Conservation (phyloP, 257 asterid species). For the Eucommia ulmoides region DNA sequence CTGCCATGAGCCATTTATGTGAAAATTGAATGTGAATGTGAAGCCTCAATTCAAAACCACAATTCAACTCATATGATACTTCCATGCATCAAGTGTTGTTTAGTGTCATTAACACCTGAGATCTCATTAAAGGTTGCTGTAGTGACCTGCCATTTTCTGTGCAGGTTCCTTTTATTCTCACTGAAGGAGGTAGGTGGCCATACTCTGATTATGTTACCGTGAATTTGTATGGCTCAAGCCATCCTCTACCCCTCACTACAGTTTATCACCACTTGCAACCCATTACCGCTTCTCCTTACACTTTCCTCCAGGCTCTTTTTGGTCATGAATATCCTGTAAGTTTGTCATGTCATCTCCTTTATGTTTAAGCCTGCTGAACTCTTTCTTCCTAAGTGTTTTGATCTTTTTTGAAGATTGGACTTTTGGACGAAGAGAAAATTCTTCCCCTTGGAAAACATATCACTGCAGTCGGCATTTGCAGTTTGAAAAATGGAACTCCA, state of each 20-base stretch:
- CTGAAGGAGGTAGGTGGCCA: slow-evolving; percentile 47
- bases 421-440: slow-evolving; percentile 79
- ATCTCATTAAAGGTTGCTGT: too few relatives aligned
- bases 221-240: slow-evolving; percentile 81
- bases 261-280: slow-evolving; percentile 68
- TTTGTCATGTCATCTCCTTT: slow-evolving; percentile 13
- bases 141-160: too few relatives aligned
- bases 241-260: slow-evolving; percentile 68
- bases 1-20: too few relatives aligned
- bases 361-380: neutral
- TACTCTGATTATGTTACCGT: slow-evolving; percentile 52
- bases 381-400: slow-evolving; percentile 7
- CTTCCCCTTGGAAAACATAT: slow-evolving; percentile 74
- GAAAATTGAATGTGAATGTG: too few relatives aligned
- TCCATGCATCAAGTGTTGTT: too few relatives aligned
- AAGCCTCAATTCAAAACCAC: too few relatives aligned
- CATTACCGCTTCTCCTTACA: slow-evolving; percentile 49
- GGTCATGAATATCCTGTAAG: slow-evolving; percentile 89
- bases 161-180: slow-evolving; percentile 86
- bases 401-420: slow-evolving; percentile 50
- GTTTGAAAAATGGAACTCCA: slow-evolving; percentile 41
- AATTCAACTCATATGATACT: too few relatives aligned
- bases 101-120: too few relatives aligned
- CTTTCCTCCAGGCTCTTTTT: slow-evolving; percentile 73
- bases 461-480: slow-evolving; percentile 73